phyloP scores from a whole-genome alignment of 805 yeast species.

The Myxozyma vanderwaltii region DNA sequence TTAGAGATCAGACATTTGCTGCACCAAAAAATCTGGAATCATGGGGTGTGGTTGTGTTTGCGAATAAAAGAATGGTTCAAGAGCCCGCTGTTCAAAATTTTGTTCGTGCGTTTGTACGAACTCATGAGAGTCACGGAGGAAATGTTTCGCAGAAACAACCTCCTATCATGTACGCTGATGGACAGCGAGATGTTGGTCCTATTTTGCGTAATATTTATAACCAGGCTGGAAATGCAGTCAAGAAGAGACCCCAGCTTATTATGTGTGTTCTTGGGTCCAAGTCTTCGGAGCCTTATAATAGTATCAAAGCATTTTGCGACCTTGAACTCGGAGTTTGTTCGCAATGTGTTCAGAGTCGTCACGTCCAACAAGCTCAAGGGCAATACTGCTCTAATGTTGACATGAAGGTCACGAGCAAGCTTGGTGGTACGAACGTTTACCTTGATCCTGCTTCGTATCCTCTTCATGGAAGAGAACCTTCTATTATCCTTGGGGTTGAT shows the following conservation, averaged over 20 bases:
- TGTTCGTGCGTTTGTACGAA: constrained; percentile 8
- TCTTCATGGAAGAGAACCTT: constrained; percentile 35
- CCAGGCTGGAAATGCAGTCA: constrained; percentile 28
- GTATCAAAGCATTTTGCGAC: constrained; percentile 41
- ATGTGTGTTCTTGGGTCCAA: constrained; percentile 37
- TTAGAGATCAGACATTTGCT: constrained; percentile 28
- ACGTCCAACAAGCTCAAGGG: constrained; percentile 38
- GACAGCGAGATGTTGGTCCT: constrained; percentile 10
- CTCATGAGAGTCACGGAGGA: constrained; percentile 23
- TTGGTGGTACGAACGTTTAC: constrained; percentile 41
- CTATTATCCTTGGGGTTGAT: constrained; percentile 39
- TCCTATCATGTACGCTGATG: constrained; percentile 18
- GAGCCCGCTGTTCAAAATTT: constrained; percentile 23
- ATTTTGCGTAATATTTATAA: constrained; percentile 13
- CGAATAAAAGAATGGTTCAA: constrained; percentile 9
- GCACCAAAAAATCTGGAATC: constrained; percentile 14
- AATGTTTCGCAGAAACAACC: constrained; percentile 16
- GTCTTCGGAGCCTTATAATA: constrained; percentile 37
- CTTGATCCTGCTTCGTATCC: constrained; percentile 34
- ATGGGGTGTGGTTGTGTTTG: constrained; percentile 30
- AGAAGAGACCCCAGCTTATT: constrained; percentile 36
- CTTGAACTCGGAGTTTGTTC: constrained; percentile 39
- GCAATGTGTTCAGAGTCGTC: constrained; percentile 40
- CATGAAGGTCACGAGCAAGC: constrained; percentile 42
- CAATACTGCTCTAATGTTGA: constrained; percentile 43